Conservation (phyloP, 345 rosid species). For the Hypericum perforatum region DNA sequence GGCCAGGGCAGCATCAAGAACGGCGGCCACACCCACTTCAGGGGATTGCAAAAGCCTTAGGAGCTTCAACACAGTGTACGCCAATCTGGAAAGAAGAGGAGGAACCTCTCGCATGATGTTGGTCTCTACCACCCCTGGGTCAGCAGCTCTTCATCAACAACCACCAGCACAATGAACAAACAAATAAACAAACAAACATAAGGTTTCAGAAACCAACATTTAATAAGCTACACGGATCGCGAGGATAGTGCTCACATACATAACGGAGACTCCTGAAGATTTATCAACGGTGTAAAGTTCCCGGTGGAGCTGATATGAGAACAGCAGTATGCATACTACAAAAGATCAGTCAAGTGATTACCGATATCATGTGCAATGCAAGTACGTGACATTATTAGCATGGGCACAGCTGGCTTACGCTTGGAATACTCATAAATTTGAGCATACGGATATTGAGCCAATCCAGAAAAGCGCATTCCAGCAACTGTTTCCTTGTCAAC, state of each 20-base stretch:
- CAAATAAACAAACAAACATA: neutral
- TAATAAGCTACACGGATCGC: neutral
- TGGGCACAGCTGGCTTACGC: conserved; percentile 34
- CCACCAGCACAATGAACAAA: neutral
- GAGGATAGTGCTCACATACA: conserved; percentile 31
- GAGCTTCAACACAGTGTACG: conserved; percentile 36
- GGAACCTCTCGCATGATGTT: conserved; percentile 91
- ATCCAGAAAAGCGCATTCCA: conserved; percentile 42
- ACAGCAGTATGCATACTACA: conserved; percentile 65
- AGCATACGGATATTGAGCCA: conserved; percentile 51
- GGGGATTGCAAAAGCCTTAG: conserved; percentile 55
- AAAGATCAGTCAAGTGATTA: conserved; percentile 3
- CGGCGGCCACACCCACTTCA: conserved; percentile 43
- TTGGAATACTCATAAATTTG: conserved; percentile 65
- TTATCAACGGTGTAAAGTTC: conserved; percentile 37
- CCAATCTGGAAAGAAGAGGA: conserved; percentile 31
- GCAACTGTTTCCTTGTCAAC: conserved; percentile 46
- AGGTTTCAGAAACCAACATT: neutral
- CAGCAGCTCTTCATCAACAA: conserved; percentile 49
- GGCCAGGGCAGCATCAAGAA: conserved; percentile 78
- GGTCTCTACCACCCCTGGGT: conserved; percentile 81
- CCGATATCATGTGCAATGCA: neutral
- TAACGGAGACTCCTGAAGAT: conserved; percentile 48
- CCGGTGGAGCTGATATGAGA: conserved; percentile 70
- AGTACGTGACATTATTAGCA: neutral